Evolutionary conservation across 2,329 filamentous ascomycete genomes (phyloP), one percentile per base, ranked within the genome.

Genomic region (Alternaria sp.): DNA sequence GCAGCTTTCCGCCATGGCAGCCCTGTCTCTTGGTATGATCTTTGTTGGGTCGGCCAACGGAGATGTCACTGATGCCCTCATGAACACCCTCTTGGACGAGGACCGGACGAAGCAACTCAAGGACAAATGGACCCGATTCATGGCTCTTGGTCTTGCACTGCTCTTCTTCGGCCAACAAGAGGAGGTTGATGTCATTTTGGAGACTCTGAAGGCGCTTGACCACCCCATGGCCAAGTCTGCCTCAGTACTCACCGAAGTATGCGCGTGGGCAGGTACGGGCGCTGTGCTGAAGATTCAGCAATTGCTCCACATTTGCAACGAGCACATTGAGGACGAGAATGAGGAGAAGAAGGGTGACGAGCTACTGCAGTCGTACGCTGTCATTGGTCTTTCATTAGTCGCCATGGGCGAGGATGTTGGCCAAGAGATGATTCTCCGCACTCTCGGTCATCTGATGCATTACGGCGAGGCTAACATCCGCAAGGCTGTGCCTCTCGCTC

Each of bases 401-500:
- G 90, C 94, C 14, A 99, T 99, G 95, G 95, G 95, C 60, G 95
- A 99, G 77, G 96, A 99, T 59, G 89, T 99, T 56, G 96, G 96
- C 5, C 95, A 99, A 77, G 95, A 99, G 76, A 99, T 99, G 95
- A 93, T 98, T 10, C 85, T 99, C 39, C 90, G 95, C 58, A 95
- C 97, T 74, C 98, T 99, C 71, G 95, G 93, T 49, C 95, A 99
- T 78, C 84, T 99, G 60, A 99, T 99, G 95, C 95, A 99, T 81
- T 99, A 99, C 73, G 95, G 96, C 64, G 94, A 97, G 78, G 86
- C 93, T 74, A 98, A 99, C 77, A 99, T 99, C 71, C 90, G 95
- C 62, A 95, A 95, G 75, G 94, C 93, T 21, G 95, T 99, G 29
- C 95, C 95, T 34, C 84, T 99, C 54, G 95, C 95, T 26, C 96